Base-by-base conservation (phyloP, 257 asterid species). In the Solanum appendiculatum region DNA sequence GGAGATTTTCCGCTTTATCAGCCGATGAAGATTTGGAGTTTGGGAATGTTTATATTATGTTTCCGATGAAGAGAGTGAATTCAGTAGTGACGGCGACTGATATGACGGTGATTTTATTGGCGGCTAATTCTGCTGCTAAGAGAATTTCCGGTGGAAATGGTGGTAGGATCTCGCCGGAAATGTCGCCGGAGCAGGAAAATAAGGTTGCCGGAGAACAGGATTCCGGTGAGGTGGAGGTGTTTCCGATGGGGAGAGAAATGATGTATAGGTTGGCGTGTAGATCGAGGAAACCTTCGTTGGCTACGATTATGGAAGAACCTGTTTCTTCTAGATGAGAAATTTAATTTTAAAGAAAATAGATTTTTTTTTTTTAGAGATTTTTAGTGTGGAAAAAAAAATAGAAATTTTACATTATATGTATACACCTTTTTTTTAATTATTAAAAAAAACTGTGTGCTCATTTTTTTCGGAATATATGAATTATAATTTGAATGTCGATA, bases 11-110 rank as follows among this genome's bases (percentile, higher is more conserved):
- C 1, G 90, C 95, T 2, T 88, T 93, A 11, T 85, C 84, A 4
- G 96, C 95, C 0, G 95, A 92, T 13, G 95, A 91, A 8, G 96
- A 93, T 5, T 90, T 93, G 87, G 91, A 93, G 70, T 84, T 88
- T 14, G 94, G 94, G 2, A 85, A 87, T 42, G 90, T 89, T 40
- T 94, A 94, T 84, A 87, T 89, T 33, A 80, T 93, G 88, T 92
- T 94, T 21, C 94, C 94, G 8, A 93, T 94, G 97, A 89, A 89
- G 66, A 89, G 94, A 84, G 84, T 89, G 75, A 94, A 89, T 82
- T 87, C 94, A 10, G 16, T 88, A 10, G 97, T 89, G 70, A 89
- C 89, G 20, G 91, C 93, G 1, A 87, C 90, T 13, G 95, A 94
- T 74, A 87, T 91, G 92, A 92, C 88, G 8, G 72, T 86, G 87